Conservation (phyloP, 805 yeast species). For the Candida succiphila region DNA sequence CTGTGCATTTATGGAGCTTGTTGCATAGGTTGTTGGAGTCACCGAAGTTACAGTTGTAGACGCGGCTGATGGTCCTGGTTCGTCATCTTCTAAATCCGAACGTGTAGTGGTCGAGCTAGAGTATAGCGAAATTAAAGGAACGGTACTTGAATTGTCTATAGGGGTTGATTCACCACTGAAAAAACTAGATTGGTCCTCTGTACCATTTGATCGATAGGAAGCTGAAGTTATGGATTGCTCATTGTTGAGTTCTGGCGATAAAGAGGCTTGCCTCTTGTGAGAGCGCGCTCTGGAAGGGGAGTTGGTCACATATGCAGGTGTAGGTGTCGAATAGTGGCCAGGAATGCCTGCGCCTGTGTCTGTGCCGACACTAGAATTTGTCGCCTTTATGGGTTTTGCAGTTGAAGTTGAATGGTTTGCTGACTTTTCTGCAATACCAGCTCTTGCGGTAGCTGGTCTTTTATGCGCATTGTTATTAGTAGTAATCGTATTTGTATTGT, state of each 20-base stretch:
- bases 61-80: conserved; percentile 12
- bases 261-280: no score
- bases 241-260: no score
- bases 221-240: no score
- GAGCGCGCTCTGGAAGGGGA: no score
- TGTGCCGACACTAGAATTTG: no score
- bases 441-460: conserved; percentile 2
- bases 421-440: neutral
- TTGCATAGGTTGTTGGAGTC: conserved; percentile 25
- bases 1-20: conserved; percentile 8
- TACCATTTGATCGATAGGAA: no score
- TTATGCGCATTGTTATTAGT: no score
- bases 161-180: conserved; percentile 12
- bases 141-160: conserved; percentile 32
- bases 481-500: conserved; percentile 12
- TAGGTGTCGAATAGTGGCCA: no score
- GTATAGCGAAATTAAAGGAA: conserved; percentile 35
- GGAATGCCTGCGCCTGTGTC: no score
- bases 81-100: conserved; percentile 9
- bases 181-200: conserved; percentile 8
- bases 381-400: no score
- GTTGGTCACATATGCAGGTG: no score
- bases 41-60: conserved; percentile 43
- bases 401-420: neutral
- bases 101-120: conserved; percentile 25